Conservation (phyloP, 345 rosid genomes). For the Eucalyptus regnans region DNA sequence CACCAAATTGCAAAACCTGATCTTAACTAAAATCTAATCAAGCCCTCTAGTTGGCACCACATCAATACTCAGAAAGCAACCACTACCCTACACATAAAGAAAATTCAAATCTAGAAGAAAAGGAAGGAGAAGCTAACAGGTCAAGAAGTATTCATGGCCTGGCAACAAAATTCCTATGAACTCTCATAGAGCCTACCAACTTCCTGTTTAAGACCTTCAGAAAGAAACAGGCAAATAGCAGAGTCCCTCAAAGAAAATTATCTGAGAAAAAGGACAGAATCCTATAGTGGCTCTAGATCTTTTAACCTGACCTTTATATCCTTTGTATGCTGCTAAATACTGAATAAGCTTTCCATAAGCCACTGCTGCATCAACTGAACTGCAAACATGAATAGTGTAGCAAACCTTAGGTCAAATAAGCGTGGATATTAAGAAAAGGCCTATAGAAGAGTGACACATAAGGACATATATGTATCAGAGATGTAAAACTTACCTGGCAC, state of each 20-base stretch:
- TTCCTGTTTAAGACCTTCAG: neutral
- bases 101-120: neutral
- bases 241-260: neutral
- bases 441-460: neutral
- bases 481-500: conserved; percentile 50
- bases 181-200: neutral
- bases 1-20: neutral
- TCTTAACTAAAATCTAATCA: neutral
- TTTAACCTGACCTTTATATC: conserved; percentile 66
- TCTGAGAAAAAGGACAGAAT: neutral
- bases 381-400: conserved; percentile 9
- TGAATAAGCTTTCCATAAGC: conserved; percentile 88
- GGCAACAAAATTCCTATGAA: neutral
- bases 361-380: conserved; percentile 83
- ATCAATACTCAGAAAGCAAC: neutral
- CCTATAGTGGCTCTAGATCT: neutral
- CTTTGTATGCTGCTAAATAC: conserved; percentile 74
- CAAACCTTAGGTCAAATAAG: neutral
- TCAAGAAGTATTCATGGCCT: neutral
- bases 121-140: neutral
- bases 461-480: neutral
- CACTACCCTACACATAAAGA: neutral
- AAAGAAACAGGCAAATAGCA: neutral
- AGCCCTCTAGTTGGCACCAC: neutral
- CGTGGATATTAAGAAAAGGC: neutral